phyloP scores from a whole-genome alignment of 2,329 filamentous ascomycete species.

The Ascochyta pisi region DNA sequence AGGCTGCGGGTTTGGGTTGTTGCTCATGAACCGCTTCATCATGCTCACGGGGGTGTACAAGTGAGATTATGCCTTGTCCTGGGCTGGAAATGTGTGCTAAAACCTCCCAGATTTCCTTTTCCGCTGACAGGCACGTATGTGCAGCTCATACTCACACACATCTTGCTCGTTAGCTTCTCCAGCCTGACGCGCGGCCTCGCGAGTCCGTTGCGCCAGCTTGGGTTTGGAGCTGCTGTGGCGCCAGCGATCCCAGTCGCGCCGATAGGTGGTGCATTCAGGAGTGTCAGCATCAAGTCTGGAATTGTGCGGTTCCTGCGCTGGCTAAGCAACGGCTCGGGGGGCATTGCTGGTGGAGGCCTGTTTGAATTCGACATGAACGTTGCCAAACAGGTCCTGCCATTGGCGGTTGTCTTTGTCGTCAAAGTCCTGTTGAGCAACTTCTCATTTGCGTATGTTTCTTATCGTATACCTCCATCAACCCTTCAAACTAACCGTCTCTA shows the following conservation, averaged over 20 bases:
- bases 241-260: conserved; percentile 49
- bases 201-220: conserved; percentile 50
- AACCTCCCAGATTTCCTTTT: conserved; percentile 56
- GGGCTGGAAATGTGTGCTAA: conserved; percentile 23
- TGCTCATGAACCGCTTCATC: conserved; percentile 61
- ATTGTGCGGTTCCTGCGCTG: conserved; percentile 42
- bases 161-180: conserved; percentile 56
- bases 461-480: no score
- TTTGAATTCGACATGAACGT: conserved; percentile 60
- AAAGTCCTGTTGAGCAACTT: conserved; percentile 62
- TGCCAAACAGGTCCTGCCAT: conserved; percentile 57
- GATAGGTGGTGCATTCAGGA: conserved; percentile 41
- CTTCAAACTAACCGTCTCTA: conserved; percentile 30
- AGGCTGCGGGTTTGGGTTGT: conserved; percentile 55
- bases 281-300: conserved; percentile 30
- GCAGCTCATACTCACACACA: conserved; percentile 59
- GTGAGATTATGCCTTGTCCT: conserved; percentile 24
- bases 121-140: conserved; percentile 59
- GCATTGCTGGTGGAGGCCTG: conserved; percentile 61
- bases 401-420: conserved; percentile 58
- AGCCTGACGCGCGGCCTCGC: conserved; percentile 57
- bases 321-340: conserved; percentile 53
- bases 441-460: conserved; percentile 56
- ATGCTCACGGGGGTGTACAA: conserved; percentile 58
- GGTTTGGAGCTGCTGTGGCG: conserved; percentile 54